phyloP scores from a whole-genome alignment of 2,329 filamentous ascomycete species.

The Aspergillus sp. region DNA sequence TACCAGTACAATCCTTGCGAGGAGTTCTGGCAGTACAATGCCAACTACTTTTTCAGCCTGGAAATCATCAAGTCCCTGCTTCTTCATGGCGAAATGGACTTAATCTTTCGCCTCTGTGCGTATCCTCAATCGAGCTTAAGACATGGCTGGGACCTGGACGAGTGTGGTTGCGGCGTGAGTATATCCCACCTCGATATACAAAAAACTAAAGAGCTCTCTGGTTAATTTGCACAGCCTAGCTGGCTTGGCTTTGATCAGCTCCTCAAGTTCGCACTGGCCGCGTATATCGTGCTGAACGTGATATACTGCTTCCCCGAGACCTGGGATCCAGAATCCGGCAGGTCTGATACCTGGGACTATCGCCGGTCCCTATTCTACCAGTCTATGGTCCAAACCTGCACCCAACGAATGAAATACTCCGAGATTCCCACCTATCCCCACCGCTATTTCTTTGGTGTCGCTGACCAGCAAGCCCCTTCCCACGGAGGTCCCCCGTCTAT shows the following conservation, averaged over 20 bases:
- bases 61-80: slow-evolving; percentile 26
- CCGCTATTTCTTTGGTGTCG: slow-evolving; percentile 2
- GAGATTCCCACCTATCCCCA: background rate
- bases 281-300: slow-evolving; percentile 26
- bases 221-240: no score
- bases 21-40: slow-evolving; percentile 13
- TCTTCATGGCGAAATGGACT: slow-evolving; percentile 25
- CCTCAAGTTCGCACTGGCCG: slow-evolving; percentile 14
- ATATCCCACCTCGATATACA: no score
- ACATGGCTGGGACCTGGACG: no score
- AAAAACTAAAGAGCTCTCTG: no score
- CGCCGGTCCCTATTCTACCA: background rate
- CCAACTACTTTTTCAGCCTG: slow-evolving; percentile 16
- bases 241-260: background rate
- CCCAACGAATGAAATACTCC: background rate
- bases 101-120: slow-evolving; percentile 18
- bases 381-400: background rate
- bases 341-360: background rate
- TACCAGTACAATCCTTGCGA: slow-evolving; percentile 14
- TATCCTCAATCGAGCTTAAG: slow-evolving; percentile 9
- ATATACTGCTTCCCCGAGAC: slow-evolving; percentile 53
- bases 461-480: background rate
- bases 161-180: no score
- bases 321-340: background rate
- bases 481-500: background rate